A percentile compares a stretch with the other conserved stretches of the same genome.
Conservation (phyloP, 768 basidiomycete species). For the Tylopilus sp. region DNA sequence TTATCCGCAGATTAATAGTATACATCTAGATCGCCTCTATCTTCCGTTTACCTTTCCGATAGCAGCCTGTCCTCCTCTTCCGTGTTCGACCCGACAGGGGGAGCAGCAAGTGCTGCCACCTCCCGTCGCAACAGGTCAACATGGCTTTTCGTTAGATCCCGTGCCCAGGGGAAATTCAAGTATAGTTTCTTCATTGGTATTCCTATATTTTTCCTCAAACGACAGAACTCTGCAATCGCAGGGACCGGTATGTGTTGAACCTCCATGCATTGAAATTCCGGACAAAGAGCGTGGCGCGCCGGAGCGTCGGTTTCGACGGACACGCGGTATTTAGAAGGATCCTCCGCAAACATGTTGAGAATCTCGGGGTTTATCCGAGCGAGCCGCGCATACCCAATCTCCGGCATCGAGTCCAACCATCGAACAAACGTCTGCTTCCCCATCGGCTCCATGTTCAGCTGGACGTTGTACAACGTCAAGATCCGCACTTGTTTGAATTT, state of each 20-base stretch:
- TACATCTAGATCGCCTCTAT: constrained; percentile 1
- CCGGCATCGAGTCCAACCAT: constrained; percentile 59
- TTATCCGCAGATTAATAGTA: not conserved
- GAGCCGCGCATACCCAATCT: constrained; percentile 47
- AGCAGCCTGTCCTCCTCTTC: constrained; percentile 42
- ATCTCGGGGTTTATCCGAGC: constrained; percentile 41
- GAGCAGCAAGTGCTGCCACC: constrained; percentile 24
- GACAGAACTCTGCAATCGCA: constrained; percentile 36
- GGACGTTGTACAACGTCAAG: constrained; percentile 48
- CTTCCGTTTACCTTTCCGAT: constrained; percentile 13
- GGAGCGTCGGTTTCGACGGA: constrained; percentile 4
- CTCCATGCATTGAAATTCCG: constrained; percentile 45
- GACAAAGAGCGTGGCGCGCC: constrained; percentile 35
- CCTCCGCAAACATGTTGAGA: constrained; percentile 47
- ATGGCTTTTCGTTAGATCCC: constrained; percentile 17
- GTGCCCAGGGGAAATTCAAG: constrained; percentile 33
- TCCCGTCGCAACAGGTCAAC: constrained; percentile 27
- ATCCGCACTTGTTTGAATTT: constrained; percentile 51
- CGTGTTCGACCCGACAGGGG: constrained; percentile 39
- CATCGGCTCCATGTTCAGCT: constrained; percentile 28
- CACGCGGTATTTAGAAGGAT: constrained; percentile 29
- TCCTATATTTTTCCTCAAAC: constrained; percentile 35
- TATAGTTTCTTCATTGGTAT: constrained; percentile 52
- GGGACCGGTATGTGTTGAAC: constrained; percentile 36
- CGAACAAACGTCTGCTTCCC: constrained; percentile 36